Base-by-base conservation (phyloP, 2,329 filamentous ascomycete species). In the Fusarium praegraminearum region DNA sequence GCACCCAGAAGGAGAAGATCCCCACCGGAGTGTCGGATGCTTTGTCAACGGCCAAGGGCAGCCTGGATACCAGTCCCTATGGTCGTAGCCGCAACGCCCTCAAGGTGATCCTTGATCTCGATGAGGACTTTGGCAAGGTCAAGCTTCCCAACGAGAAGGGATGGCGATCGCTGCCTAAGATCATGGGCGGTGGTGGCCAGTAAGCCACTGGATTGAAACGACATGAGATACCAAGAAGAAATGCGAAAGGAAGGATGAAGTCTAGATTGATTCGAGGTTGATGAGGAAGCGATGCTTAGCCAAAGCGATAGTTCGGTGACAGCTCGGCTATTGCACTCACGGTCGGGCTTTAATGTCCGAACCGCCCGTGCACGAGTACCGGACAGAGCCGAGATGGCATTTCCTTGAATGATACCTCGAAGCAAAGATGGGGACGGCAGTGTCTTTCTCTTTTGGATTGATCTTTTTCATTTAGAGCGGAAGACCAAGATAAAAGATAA, bases 41-140 rank as follows among this genome's bases (percentile, higher is more conserved):
- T 3, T 83, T 88, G 36, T 83, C 90, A 8, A 87, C 72, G 8
- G 58, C 71, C 53, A 72, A 69, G 62, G 71, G 70, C 47, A 72
- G 61, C 65, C 57, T 78, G 53, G 80, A 83, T 66, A 80, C 83
- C 26, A 86, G 81, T 67, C 86, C 87, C 18, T 84, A 86, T 69
- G 81, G 81, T 47, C 83, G 86, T 74, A 97, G 93, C 81, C 87
- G 94, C 65, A 98, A 98, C 78, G 95, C 95, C 13, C 85, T 98
- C 73, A 98, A 98, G 87, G 93, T 98, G 75, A 95, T 98, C 74
- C 88, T 98, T 50, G 95, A 98, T 80, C 84, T 98, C 65, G 95
- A 98, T 78, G 91, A 96, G 82, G 92, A 97, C 78, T 98, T 98
- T 84, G 95, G 95, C 66, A 88, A 90, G 72, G 82, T 92, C 64